Base-by-base conservation (phyloP, 352 stramenopile genomes). In the Hyaloperonospora arabidopsidis region DNA sequence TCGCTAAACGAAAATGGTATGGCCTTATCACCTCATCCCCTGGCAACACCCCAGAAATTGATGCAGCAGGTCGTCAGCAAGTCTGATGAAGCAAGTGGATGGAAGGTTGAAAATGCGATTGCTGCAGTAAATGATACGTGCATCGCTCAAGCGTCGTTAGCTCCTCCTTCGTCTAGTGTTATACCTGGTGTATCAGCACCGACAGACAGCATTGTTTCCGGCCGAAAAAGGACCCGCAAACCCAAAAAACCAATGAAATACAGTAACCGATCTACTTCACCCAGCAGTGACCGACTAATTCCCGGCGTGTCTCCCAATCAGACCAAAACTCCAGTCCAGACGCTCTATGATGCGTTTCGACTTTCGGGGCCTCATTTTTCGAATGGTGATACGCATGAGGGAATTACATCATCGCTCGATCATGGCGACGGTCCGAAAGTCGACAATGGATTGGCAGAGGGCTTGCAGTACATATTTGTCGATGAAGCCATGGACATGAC, bases 211-310 rank as follows among this genome's bases (percentile, higher is more conserved):
- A 39, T 44, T 35, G 23, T 52, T 12, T 57, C 29, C n/a, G 46
- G 49, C 39, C 65, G 65, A 18, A 72, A 72, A 65, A 38, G 62
- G 15, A 65, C 63, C 45, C 68, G 68, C 19, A 76, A 76, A 41
- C 68, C 68, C 5, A 44, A 36, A 6, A 65, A 60, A 57, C 71
- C 68, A 10, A 67, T 38, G 25, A 74, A 70, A 35, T 63, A 67
- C 8, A 61, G 35, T 18, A 60, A 60, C 45, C 45, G 60, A 18
- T 61, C 56, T 23, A 18, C 23, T 36, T 72, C 65, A 2, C 56
- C 65, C 39, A 29, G 17, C 7, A 54, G 59, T 6, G 64, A 65
- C 15, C 48, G 55, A 5, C 35, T 41, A 41, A 59, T 52, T 12
- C 41, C 48, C 32, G 39, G 15, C 11, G 54, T 54, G 25, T 55